Conservation (phyloP, 2,329 filamentous ascomycete genomes). For the Epichloe coenophiala region DNA sequence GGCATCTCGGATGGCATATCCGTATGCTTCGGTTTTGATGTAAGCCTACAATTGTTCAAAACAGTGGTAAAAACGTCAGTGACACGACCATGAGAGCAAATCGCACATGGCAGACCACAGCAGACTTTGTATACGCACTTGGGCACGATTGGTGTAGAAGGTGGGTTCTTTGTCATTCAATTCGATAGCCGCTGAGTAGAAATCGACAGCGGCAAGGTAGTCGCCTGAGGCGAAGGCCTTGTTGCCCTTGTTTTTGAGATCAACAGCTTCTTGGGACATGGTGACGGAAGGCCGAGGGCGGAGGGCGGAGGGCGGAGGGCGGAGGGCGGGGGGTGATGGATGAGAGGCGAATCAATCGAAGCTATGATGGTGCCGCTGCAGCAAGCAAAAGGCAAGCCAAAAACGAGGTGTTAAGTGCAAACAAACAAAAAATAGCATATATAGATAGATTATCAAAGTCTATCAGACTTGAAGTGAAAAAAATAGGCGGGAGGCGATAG, state of each 20-base stretch:
- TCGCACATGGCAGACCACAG: conserved; percentile 1
- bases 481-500: not conserved
- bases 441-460: not conserved
- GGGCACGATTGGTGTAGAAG: conserved; percentile 88
- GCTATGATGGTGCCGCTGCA: not conserved
- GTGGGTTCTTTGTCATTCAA: conserved; percentile 71
- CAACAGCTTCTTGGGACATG: conserved; percentile 55
- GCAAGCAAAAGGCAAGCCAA: not conserved
- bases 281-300: conserved; percentile 2
- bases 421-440: not conserved
- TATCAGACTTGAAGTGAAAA: not conserved
- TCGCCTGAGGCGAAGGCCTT: conserved; percentile 81
- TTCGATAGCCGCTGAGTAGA: conserved; percentile 80
- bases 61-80: conserved; percentile 23
- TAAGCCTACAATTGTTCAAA: conserved; percentile 48
- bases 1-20: conserved; percentile 82
- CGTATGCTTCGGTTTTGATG: conserved; percentile 91
- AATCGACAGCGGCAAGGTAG: conserved; percentile 68
- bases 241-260: conserved; percentile 88
- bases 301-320: not conserved
- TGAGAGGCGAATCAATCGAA: not conserved
- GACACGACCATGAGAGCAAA: conserved; percentile 23
- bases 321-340: conserved; percentile 1
- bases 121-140: conserved; percentile 44
- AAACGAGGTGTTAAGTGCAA: not conserved